Base-by-base conservation (phyloP, 129 eudicot genomes). In the Artemisia annua region DNA sequence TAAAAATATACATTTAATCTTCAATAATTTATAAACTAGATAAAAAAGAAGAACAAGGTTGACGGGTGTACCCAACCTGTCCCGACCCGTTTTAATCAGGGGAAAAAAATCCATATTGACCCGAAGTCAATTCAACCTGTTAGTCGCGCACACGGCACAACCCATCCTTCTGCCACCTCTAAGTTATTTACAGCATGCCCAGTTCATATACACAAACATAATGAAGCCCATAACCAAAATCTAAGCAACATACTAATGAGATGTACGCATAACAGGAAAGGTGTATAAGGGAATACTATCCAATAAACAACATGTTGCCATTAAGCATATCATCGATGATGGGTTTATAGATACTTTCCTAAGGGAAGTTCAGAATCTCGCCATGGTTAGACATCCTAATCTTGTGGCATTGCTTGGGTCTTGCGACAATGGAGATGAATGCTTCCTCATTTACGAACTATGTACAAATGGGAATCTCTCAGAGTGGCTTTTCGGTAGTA, bases 401-500 rank as follows among this genome's bases (percentile, higher is more conserved):
- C 86, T 85, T 3, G 94, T 88, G 73, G 66, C 90, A 60, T 68
- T 88, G 72, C 50, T 83, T 32, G 94, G 93, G 18, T 88, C 83
- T 78, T 80, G 94, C 69, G 83, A 83, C 52, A 79, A 83, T 18
- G 83, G 70, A 46, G 80, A 73, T 51, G 86, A 85, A 78, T 82
- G 84, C 66, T 85, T 85, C 83, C 94, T 88, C 30, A 46, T 88
- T 75, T 85, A 88, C 26, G 88, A 88, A 78, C 77, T 83, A 32
- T 88, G 94, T 80, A 74, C 89, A 48, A 85, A 85, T 51, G 94
- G 90, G 61, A 85, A 85, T 53, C 88, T 88, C 43, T 80, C 94
- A 3, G 84, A 85, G 75, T 88, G 90, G 87, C 85, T 88, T 67
- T 78, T 80, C 5, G 94, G 94, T 85, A 85, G 32, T 30, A 9